Evolutionary conservation across 2,329 filamentous ascomycete species (phyloP).

Genomic region (Cercospora brassicicola): DNA sequence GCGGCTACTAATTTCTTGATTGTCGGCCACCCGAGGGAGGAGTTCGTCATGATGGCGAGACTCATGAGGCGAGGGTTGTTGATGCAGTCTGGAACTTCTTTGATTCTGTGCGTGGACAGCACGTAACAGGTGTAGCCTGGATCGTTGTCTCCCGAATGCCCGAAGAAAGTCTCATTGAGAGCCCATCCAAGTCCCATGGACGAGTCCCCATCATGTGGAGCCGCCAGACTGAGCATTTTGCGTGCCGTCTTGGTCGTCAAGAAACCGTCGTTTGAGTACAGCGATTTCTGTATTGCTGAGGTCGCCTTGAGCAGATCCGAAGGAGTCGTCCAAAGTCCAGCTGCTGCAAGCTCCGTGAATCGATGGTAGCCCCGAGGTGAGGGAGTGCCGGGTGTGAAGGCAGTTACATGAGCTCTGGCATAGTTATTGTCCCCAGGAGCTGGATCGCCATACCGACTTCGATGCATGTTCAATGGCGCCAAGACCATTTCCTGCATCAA

Average conservation of each 20-base stretch:
- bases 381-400: conserved; percentile 15
- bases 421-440: conserved; percentile 24
- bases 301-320: conserved; percentile 29
- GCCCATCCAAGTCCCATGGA: conserved; percentile 28
- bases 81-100: background rate
- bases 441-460: conserved; percentile 24
- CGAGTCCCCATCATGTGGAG: background rate
- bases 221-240: conserved; percentile 27
- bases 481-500: conserved; percentile 31
- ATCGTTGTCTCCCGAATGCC: conserved; percentile 27
- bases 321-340: conserved; percentile 34
- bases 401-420: conserved; percentile 25
- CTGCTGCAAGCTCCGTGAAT: conserved; percentile 31
- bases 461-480: conserved; percentile 28
- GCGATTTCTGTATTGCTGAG: conserved; percentile 27
- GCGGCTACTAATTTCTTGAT: conserved; percentile 23
- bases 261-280: conserved; percentile 18
- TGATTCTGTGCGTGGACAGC: conserved; percentile 17
- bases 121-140: conserved; percentile 30
- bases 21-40: conserved; percentile 9
- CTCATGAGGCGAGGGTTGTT: conserved; percentile 15
- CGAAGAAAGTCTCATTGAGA: conserved; percentile 23
- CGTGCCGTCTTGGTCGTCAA: conserved; percentile 21
- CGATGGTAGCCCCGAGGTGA: conserved; percentile 21
- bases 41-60: conserved; percentile 29